Evolutionary conservation across 352 stramenopile genomes (phyloP).

Genomic region (Phytophthora chlamydospora): DNA sequence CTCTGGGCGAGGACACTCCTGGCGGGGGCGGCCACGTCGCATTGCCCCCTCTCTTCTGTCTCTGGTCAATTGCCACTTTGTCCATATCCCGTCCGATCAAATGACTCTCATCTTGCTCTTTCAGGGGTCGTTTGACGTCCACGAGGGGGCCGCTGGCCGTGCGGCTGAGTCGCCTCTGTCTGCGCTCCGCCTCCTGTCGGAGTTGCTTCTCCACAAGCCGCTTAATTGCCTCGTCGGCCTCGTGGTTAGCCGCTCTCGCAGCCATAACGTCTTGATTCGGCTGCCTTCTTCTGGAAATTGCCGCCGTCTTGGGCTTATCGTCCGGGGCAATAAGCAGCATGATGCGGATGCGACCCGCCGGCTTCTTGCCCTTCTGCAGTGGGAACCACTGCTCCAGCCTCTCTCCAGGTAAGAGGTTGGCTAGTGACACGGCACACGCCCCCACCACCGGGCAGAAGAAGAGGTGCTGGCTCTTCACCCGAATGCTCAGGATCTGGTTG

Average conservation of each 20-base stretch:
- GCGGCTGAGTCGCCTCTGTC: slow-evolving; percentile 21
- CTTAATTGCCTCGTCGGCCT: slow-evolving; percentile 69
- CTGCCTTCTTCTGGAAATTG: slow-evolving; percentile 22
- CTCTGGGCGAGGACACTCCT: slow-evolving; percentile 28
- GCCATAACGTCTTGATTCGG: slow-evolving; percentile 48
- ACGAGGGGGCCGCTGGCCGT: slow-evolving; percentile 25
- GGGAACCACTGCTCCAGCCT: slow-evolving; percentile 63
- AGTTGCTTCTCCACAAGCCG: slow-evolving; percentile 54
- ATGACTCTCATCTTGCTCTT: slow-evolving; percentile 11
- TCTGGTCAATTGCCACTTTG: slow-evolving; percentile 11
- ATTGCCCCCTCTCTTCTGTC: slow-evolving; percentile 27
- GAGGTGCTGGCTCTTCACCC: slow-evolving; percentile 71
- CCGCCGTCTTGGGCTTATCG: slow-evolving; percentile 9
- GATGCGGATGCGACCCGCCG: slow-evolving; percentile 52
- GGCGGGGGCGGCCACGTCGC: slow-evolving; percentile 31
- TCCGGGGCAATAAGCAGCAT: slow-evolving; percentile 40
- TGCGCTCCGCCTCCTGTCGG: slow-evolving; percentile 39
- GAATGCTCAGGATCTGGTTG: slow-evolving; percentile 61
- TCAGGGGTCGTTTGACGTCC: slow-evolving; percentile 22
- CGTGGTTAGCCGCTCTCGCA: slow-evolving; percentile 56
- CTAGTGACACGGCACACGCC: slow-evolving; percentile 56
- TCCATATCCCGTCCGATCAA: slow-evolving; percentile 23
- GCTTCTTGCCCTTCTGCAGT: slow-evolving; percentile 55
- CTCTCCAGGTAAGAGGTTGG: slow-evolving; percentile 47
- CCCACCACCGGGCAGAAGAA: slow-evolving; percentile 62